Evolutionary conservation across 2,329 filamentous ascomycete species (phyloP).

Genomic region (Paraphoma chrysanthemicola): DNA sequence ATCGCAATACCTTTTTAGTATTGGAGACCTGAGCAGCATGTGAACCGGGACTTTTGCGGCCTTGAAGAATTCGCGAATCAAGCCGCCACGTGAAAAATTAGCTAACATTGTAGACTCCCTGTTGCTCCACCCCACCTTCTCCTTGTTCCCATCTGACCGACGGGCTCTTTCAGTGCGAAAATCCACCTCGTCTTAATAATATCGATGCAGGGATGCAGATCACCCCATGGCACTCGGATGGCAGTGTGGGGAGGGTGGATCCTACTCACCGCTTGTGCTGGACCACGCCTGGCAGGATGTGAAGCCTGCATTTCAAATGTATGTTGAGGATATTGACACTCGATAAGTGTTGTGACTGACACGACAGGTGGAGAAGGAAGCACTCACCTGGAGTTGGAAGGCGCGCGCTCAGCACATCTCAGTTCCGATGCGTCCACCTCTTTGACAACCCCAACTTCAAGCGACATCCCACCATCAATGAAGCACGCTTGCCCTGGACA

Average conservation of each 20-base stretch:
- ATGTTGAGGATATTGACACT: too few relatives aligned
- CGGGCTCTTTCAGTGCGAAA: background rate
- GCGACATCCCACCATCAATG: background rate
- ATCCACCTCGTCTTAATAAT: too few relatives aligned
- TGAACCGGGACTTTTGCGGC: too few relatives aligned
- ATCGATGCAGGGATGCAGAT: background rate
- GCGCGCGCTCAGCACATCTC: background rate
- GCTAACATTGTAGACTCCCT: too few relatives aligned
- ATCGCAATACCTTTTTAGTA: too few relatives aligned
- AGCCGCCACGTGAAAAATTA: too few relatives aligned
- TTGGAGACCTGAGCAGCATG: too few relatives aligned
- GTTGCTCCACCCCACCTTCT: too few relatives aligned
- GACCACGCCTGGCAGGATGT: background rate
- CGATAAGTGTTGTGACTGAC: too few relatives aligned
- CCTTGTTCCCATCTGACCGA: background rate
- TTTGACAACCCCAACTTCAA: background rate
- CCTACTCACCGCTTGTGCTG: constrained; percentile 5
- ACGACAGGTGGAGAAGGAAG: background rate
- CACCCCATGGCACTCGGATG: constrained; percentile 10
- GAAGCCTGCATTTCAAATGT: background rate
- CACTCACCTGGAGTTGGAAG: constrained; percentile 9
- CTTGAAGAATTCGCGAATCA: too few relatives aligned
- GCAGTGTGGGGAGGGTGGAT: constrained; percentile 10
- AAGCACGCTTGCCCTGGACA: constrained; percentile 18
- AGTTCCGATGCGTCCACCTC: too few relatives aligned